phyloP scores from a whole-genome alignment of 768 basidiomycete species.

The Artomyces pyxidatus region DNA sequence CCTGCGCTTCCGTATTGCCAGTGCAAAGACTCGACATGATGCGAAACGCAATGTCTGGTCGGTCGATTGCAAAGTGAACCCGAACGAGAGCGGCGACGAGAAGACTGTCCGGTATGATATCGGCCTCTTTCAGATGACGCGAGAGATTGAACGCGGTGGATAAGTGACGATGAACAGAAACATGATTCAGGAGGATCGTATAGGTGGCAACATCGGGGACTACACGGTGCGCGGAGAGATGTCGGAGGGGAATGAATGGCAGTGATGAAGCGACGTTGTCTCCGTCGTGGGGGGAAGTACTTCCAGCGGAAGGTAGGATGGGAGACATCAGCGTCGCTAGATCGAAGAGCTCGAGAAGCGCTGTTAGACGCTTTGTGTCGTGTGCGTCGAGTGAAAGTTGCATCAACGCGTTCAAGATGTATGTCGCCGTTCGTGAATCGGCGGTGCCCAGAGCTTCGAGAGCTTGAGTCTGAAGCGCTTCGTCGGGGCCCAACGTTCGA shows the following conservation, averaged over 20 bases:
- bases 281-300: constrained; percentile 5
- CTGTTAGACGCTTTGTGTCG: constrained; percentile 40
- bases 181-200: constrained; percentile 13
- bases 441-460: constrained; percentile 38
- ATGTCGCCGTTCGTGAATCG: constrained; percentile 33
- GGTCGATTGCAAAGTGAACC: constrained; percentile 5
- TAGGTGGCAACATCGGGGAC: constrained; percentile 15
- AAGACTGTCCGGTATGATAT: constrained; percentile 7
- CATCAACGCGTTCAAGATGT: constrained; percentile 63
- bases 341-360: constrained; percentile 43
- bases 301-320: constrained; percentile 4
- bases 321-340: constrained; percentile 6
- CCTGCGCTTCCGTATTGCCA: background rate
- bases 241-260: background rate
- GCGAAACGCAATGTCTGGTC: constrained; percentile 5
- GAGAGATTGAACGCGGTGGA: constrained; percentile 1
- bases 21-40: constrained; percentile 4
- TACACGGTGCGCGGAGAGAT: background rate
- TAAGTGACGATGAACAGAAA: constrained; percentile 2
- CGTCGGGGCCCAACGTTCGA: constrained; percentile 50
- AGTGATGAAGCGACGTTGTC: constrained; percentile 1
- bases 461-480: constrained; percentile 43
- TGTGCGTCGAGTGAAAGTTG: constrained; percentile 48
- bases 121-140: constrained; percentile 4
- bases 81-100: constrained; percentile 15